These are phyloP conservation scores for Nothophaeocryptopus gaeumannii DNA, from an alignment of 2,329 filamentous ascomycete genomes.

Conservation along the genomic window DNA sequence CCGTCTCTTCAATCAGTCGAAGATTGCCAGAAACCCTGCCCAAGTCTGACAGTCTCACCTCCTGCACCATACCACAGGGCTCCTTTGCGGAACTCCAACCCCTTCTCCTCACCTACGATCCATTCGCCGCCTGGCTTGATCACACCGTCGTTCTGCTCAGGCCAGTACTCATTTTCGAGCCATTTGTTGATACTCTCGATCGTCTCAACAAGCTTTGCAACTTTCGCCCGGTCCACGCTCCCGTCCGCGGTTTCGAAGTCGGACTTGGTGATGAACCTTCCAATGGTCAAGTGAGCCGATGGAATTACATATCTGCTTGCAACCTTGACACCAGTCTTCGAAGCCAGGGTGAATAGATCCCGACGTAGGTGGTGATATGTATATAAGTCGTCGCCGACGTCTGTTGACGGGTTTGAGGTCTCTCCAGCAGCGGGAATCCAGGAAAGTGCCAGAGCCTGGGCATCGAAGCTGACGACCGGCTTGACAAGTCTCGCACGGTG, in stretches of 20 bases:
- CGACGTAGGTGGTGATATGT: conserved; percentile 88
- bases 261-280: conserved; percentile 67
- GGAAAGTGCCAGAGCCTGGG: conserved; percentile 79
- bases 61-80: conserved; percentile 79
- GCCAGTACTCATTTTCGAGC: conserved; percentile 71
- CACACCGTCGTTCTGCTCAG: conserved; percentile 42
- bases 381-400: conserved; percentile 60
- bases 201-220: conserved; percentile 62
- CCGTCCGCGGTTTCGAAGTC: conserved; percentile 53
- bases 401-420: conserved; percentile 30
- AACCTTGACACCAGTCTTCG: conserved; percentile 63
- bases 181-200: conserved; percentile 76
- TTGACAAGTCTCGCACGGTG: conserved; percentile 75
- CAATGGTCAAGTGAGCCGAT: conserved; percentile 85
- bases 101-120: conserved; percentile 82
- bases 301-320: conserved; percentile 82
- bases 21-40: conserved; percentile 45
- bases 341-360: conserved; percentile 66
- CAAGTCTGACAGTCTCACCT: conserved; percentile 64
- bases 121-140: conserved; percentile 64
- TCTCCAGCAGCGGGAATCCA: conserved; percentile 78
- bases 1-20: no score
- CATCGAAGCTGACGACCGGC: conserved; percentile 79
- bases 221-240: conserved; percentile 50
- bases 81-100: conserved; percentile 72